Conservation (phyloP, 192 early-diverging fungal genomes). For the Podila clonocystis region DNA sequence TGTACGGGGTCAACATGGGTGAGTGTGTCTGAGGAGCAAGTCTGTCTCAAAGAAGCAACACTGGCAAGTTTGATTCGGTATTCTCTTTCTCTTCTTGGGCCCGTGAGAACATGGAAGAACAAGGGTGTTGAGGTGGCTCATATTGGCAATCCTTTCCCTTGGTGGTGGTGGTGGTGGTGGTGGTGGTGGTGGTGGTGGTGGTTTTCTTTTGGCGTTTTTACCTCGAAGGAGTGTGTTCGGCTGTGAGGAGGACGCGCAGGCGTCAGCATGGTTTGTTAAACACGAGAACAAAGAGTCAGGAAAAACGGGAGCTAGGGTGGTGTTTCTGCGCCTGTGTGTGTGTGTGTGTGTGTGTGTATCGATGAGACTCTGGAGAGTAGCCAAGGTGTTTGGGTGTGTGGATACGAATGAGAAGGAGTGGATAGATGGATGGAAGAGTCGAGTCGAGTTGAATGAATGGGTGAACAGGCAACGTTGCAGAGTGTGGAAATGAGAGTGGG, state of each 20-base stretch:
- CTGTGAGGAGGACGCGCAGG: slow-evolving; percentile 4
- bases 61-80: too few relatives aligned
- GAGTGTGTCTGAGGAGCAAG: too few relatives aligned
- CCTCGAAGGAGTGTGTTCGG: slow-evolving; percentile 7
- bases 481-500: neutral
- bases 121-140: too few relatives aligned
- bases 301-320: neutral
- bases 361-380: neutral
- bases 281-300: neutral
- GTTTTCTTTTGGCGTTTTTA: neutral
- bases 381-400: neutral
- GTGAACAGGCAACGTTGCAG: neutral
- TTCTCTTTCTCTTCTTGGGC: too few relatives aligned
- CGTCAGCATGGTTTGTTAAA: neutral
- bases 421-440: neutral
- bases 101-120: too few relatives aligned
- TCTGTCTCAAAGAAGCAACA: too few relatives aligned
- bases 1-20: too few relatives aligned
- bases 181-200: neutral
- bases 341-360: neutral
- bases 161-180: neutral
- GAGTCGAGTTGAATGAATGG: neutral
- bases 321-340: neutral
- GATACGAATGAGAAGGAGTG: neutral
- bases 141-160: too few relatives aligned